A percentile compares a stretch with the other conserved stretches of the same genome.
These are phyloP conservation scores for Corinectria fuckeliana DNA, from an alignment of 2,329 filamentous ascomycete species.

Conservation along the genomic window DNA sequence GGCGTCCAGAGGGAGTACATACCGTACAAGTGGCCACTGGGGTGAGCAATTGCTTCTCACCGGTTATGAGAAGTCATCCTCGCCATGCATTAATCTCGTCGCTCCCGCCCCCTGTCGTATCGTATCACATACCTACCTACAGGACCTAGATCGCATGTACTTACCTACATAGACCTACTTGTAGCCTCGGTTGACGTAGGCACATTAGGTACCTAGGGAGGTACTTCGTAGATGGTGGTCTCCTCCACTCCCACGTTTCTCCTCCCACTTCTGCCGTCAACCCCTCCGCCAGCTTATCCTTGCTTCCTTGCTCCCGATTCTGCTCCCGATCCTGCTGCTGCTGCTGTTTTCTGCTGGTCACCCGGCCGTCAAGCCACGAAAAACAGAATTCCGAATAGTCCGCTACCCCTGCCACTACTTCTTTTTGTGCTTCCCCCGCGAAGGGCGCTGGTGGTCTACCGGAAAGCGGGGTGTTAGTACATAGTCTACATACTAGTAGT, in stretches of 20 bases:
- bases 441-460: conserved; percentile 11
- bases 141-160: no score
- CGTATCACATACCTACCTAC: not conserved
- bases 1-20: no score
- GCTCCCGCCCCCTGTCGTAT: no score
- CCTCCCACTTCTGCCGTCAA: not conserved
- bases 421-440: not conserved
- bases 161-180: not conserved
- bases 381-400: not conserved
- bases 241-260: conserved; percentile 2
- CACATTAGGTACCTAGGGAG: no score
- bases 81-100: not conserved
- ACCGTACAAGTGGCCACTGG: not conserved
- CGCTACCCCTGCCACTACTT: not conserved
- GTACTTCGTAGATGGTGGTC: not conserved
- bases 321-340: not conserved
- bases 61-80: not conserved
- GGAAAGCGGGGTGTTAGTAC: conserved; percentile 18
- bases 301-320: not conserved
- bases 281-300: not conserved
- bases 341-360: conserved; percentile 3
- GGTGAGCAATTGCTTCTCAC: not conserved
- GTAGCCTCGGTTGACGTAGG: conserved; percentile 16
- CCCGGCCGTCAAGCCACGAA: conserved; percentile 12
- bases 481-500: not conserved